Evolutionary conservation across 163 green algal genomes (phyloP), one percentile per base, ranked within the genome.

Genomic region (Botryococcus braunii): DNA sequence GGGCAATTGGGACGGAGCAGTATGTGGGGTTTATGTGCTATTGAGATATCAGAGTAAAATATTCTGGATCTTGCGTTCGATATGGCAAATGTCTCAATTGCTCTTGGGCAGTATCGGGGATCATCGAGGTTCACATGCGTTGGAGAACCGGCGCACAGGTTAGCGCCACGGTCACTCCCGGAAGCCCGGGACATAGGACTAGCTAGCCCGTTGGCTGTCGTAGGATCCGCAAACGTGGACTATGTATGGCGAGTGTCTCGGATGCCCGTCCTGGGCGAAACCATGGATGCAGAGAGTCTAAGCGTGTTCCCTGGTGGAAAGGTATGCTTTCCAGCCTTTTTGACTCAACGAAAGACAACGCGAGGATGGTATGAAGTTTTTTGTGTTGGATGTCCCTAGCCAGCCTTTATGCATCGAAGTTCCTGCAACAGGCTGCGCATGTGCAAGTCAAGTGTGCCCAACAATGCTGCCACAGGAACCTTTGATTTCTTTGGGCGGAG

Each of bases 171-270:
- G n/a, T n/a, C n/a, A n/a, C n/a, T n/a, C n/a, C n/a, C n/a, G n/a
- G n/a, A n/a, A n/a, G n/a, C n/a, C n/a, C n/a, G n/a, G n/a, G n/a
- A n/a, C n/a, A n/a, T n/a, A n/a, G n/a, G n/a, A n/a, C n/a, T n/a
- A n/a, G n/a, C n/a, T n/a, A n/a, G n/a, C n/a, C 35, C 59, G 0
- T 69, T 95, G 5, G 74, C 94, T 0, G 85, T 96, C 0, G 88
- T 94, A 1, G 91, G 91, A 31, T 87, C 70, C 32, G 62, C 93
- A 0, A 96, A 96, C 50, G 85, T 85, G 1, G 91, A 97, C 68
- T 70, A 95, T 1, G 86, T 95, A 0, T 66, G 92, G 2, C 49
- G 66, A 35, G 69, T 96, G 4, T 75, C 86, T 0, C 73, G 91
- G 0, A 66, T 97, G 1, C 90, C 91, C 1, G 68, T 77, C 11